Conservation (phyloP, 139 green algal genomes). For the Auxenochlorella protothecoides region DNA sequence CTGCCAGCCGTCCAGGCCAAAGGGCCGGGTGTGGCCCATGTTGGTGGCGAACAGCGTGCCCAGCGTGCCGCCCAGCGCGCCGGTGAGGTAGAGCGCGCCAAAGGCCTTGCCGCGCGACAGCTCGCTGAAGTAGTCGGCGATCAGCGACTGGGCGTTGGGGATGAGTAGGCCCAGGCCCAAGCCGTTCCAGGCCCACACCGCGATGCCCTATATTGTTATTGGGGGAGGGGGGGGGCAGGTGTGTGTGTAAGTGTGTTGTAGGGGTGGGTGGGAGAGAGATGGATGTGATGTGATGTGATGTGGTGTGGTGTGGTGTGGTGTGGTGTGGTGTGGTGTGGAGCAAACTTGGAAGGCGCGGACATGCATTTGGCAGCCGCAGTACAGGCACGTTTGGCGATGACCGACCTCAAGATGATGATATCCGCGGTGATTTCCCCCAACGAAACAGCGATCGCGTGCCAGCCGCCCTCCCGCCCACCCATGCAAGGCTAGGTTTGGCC, state of each 20-base stretch:
- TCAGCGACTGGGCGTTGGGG: conserved; percentile 24
- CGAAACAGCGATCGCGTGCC: too few relatives aligned
- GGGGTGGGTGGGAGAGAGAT: background rate
- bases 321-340: too few relatives aligned
- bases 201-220: conserved; percentile 5
- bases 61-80: conserved; percentile 38
- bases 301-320: too few relatives aligned
- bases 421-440: too few relatives aligned
- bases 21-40: conserved; percentile 16
- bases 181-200: conserved; percentile 24
- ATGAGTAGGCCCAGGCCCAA: conserved; percentile 21
- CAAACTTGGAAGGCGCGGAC: too few relatives aligned
- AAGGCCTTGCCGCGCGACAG: conserved; percentile 23
- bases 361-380: too few relatives aligned
- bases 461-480: too few relatives aligned
- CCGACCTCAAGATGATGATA: too few relatives aligned
- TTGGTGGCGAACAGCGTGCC: conserved; percentile 47
- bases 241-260: conserved; percentile 3
- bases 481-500: too few relatives aligned
- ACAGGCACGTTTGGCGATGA: too few relatives aligned
- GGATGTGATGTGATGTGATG: too few relatives aligned
- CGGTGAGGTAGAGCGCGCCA: conserved; percentile 17
- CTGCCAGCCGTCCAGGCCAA: conserved; percentile 47
- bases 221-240: background rate
- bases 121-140: conserved; percentile 26